A percentile compares a stretch with the other conserved stretches of the same genome.
Evolutionary conservation across 2,329 filamentous ascomycete species (phyloP).

Genomic region (Hypoxylon sp.): DNA sequence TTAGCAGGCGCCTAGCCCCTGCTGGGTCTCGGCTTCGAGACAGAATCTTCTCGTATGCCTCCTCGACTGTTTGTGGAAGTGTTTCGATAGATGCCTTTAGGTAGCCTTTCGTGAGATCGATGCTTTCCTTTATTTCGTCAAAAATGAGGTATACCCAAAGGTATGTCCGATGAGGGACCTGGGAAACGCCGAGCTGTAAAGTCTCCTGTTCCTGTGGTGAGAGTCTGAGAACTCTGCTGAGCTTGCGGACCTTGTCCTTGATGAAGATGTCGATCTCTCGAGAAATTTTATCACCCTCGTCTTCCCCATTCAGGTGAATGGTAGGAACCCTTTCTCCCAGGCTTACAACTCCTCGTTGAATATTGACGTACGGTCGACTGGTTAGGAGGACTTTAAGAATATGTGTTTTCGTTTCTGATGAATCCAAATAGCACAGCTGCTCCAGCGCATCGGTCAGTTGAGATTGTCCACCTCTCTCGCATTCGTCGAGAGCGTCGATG

Average conservation of each 20-base stretch:
- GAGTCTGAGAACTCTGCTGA: constrained; percentile 16
- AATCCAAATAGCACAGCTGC: constrained; percentile 44
- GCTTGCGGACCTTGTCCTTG: constrained; percentile 39
- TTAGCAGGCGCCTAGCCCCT: constrained; percentile 53
- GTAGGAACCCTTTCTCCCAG: constrained; percentile 43
- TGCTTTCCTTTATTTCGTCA: constrained; percentile 27
- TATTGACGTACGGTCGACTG: constrained; percentile 55
- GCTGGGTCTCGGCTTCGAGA: constrained; percentile 47
- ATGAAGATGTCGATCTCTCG: constrained; percentile 54
- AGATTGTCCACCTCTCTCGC: constrained; percentile 44
- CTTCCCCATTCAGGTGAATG: constrained; percentile 54
- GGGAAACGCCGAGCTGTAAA: constrained; percentile 31
- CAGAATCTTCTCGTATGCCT: constrained; percentile 57
- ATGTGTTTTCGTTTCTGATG: neutral
- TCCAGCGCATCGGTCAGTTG: constrained; percentile 48
- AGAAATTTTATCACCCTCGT: constrained; percentile 51
- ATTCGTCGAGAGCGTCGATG: constrained; percentile 62
- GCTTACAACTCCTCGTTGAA: constrained; percentile 47
- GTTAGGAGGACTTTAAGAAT: constrained; percentile 59
- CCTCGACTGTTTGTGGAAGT: constrained; percentile 46
- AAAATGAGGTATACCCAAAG: constrained; percentile 49
- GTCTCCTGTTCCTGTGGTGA: constrained; percentile 6
- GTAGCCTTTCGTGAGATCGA: neutral
- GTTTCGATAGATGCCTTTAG: constrained; percentile 32
- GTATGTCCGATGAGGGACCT: constrained; percentile 47